These are phyloP conservation scores for Blastobotrys chiropterorum DNA, from an alignment of 805 yeast species.

Conservation along the genomic window DNA sequence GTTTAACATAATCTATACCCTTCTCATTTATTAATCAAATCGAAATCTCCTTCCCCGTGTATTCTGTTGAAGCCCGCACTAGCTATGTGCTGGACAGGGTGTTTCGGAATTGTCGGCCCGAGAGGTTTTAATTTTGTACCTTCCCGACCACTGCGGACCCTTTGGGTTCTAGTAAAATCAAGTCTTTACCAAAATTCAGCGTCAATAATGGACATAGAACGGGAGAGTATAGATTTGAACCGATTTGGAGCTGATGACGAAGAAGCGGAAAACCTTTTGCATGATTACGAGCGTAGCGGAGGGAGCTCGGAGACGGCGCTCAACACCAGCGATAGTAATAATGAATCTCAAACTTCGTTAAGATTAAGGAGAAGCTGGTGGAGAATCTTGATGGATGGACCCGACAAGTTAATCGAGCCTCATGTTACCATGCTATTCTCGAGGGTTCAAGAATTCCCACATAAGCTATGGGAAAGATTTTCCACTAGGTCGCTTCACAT, in stretches of 20 bases:
- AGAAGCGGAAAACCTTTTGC: not conserved
- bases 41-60: no score
- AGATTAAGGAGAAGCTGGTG: constrained; percentile 7
- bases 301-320: not conserved
- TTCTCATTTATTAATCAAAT: no score
- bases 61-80: no score
- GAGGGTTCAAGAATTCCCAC: constrained; percentile 14
- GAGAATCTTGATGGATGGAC: constrained; percentile 17
- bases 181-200: not conserved
- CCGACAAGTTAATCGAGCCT: constrained; percentile 10
- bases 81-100: no score
- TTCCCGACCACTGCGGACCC: not conserved
- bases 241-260: not conserved
- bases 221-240: not conserved
- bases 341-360: not conserved
- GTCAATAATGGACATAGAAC: not conserved
- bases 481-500: not conserved
- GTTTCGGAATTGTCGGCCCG: not conserved
- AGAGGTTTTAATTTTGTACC: not conserved
- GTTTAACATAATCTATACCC: no score
- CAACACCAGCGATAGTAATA: not conserved
- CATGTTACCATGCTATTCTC: constrained; percentile 12
- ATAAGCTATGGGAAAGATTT: constrained; percentile 5
- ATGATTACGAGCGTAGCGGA: not conserved
- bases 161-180: not conserved